Evolutionary conservation across 192 early-diverging fungal genomes (phyloP).

Genomic region (Phycomyces blakesleeanus): DNA sequence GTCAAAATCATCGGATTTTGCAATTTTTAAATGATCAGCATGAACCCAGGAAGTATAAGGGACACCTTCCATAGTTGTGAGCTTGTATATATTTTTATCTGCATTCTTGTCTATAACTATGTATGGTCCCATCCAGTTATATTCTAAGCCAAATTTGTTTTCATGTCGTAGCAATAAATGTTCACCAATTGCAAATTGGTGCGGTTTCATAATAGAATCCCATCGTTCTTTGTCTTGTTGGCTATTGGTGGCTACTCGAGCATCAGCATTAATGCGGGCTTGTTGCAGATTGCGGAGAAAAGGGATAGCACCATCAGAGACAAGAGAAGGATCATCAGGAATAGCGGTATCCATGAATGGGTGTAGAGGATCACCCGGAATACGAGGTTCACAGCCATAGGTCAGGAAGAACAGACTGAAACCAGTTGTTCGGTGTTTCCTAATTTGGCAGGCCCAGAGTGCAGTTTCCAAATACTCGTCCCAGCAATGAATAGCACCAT

Average conservation of each 20-base stretch:
- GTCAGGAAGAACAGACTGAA: too few relatives aligned
- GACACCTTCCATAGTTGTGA: not conserved
- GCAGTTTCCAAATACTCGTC: too few relatives aligned
- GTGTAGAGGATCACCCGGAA: too few relatives aligned
- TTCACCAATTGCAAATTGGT: not conserved
- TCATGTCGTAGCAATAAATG: constrained; percentile 1
- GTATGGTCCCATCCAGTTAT: constrained; percentile 12
- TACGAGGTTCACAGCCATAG: too few relatives aligned
- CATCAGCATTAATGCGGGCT: not conserved
- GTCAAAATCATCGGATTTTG: not conserved
- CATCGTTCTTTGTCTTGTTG: constrained; percentile 1
- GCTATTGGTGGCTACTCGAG: not conserved
- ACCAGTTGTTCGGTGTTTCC: too few relatives aligned
- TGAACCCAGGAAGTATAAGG: constrained; percentile 9
- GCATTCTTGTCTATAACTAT: not conserved
- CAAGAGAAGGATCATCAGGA: too few relatives aligned
- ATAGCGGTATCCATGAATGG: too few relatives aligned
- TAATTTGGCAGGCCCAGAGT: too few relatives aligned
- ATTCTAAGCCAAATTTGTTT: not conserved
- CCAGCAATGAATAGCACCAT: too few relatives aligned
- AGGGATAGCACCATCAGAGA: too few relatives aligned
- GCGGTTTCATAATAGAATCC: constrained; percentile 1
- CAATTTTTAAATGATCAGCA: not conserved
- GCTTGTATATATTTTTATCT: not conserved
- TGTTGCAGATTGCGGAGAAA: too few relatives aligned